Evolutionary conservation across 768 basidiomycete species (phyloP).

Genomic region (Mycena haematopus): DNA sequence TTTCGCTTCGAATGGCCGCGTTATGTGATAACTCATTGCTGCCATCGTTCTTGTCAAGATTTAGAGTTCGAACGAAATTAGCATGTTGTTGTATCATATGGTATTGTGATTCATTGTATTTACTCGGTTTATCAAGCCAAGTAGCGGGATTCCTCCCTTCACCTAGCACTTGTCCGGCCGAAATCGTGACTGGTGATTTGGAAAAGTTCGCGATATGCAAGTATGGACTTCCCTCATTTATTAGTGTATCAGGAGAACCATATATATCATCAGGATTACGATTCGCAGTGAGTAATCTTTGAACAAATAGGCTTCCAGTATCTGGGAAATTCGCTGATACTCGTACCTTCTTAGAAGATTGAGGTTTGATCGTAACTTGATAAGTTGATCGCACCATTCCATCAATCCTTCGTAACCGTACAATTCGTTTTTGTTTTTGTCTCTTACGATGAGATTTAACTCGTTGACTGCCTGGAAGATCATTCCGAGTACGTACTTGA

Average conservation of each 20-base stretch:
- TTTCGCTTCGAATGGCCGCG: too few species aligned
- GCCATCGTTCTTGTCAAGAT: not conserved
- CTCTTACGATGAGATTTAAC: not conserved
- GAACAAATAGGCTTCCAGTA: conserved; percentile 14
- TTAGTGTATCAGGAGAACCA: conserved; percentile 26
- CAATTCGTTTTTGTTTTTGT: conserved; percentile 3
- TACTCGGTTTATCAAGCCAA: not conserved
- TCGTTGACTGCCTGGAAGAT: not conserved
- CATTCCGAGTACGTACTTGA: not conserved
- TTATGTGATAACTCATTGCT: too few species aligned
- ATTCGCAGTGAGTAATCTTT: conserved; percentile 18
- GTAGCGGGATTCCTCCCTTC: conserved; percentile 7
- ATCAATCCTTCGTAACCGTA: not conserved
- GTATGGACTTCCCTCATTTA: not conserved
- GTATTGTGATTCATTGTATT: not conserved
- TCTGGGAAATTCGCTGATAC: conserved; percentile 13
- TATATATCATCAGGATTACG: conserved; percentile 14
- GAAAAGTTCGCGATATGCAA: conserved; percentile 11
- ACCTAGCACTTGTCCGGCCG: conserved; percentile 23
- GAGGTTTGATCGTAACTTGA: too few species aligned
- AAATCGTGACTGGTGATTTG: conserved; percentile 3
- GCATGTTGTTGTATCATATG: too few species aligned
- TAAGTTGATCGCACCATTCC: too few species aligned
- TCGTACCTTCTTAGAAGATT: conserved; percentile 22
- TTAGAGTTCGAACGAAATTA: too few species aligned